These are phyloP conservation scores for Candida boidinii DNA, from an alignment of 805 yeast genomes.

Conservation along the genomic window DNA sequence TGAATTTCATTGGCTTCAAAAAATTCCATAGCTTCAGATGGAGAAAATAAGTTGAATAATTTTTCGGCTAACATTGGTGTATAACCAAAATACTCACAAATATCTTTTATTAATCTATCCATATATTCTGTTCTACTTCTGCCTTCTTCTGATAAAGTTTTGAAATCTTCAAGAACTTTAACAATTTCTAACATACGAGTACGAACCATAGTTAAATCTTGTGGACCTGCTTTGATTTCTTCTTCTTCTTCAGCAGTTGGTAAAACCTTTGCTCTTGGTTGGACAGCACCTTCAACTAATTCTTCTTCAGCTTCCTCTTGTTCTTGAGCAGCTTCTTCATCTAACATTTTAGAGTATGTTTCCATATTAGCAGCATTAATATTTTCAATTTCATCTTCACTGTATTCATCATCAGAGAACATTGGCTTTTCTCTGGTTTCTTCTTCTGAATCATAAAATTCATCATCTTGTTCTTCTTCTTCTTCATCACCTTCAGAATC, in stretches of 20 bases:
- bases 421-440: conserved; percentile 54
- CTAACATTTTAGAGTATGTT: conserved; percentile 59
- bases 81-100: conserved; percentile 91
- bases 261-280: conserved; percentile 70
- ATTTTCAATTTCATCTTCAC: conserved; percentile 56
- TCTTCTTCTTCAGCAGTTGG: conserved; percentile 65
- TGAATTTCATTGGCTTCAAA: conserved; percentile 98
- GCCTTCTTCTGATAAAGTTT: conserved; percentile 75
- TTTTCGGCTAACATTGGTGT: conserved; percentile 89
- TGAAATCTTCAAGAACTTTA: conserved; percentile 87
- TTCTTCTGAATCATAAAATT: conserved; percentile 57
- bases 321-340: conserved; percentile 47
- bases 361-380: conserved; percentile 81
- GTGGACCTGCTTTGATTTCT: conserved; percentile 43
- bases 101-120: conserved; percentile 72
- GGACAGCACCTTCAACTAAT: conserved; percentile 49
- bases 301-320: conserved; percentile 58
- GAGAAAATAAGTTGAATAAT: conserved; percentile 82
- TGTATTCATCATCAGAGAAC: conserved; percentile 73
- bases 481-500: conserved; percentile 12
- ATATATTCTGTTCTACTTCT: conserved; percentile 77
- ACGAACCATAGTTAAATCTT: conserved; percentile 74
- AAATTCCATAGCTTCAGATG: conserved; percentile 95
- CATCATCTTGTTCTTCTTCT: conserved; percentile 26
- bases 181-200: conserved; percentile 94